Percentiles rank a stretch among this genome's conserved stretches.
Conservation (phyloP, 2,329 filamentous ascomycete species). For the Dactylellina haptotyla region DNA sequence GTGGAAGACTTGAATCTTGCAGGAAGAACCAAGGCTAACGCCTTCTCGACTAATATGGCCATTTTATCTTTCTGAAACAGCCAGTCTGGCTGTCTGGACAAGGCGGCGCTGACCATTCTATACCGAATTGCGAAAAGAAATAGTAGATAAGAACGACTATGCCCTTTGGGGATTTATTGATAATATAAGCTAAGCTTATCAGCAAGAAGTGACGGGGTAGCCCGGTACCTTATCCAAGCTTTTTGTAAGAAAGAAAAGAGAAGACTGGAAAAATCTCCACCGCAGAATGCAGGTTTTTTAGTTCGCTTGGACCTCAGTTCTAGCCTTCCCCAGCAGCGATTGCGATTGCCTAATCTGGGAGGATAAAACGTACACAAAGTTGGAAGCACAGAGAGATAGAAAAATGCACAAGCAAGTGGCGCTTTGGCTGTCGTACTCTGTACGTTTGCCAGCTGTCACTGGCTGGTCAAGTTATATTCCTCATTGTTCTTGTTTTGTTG, state of each 20-base stretch:
- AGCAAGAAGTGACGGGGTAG: constrained; percentile 1
- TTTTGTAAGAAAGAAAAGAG: not conserved
- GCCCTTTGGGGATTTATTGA: not conserved
- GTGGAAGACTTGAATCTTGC: no score
- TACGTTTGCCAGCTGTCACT: constrained; percentile 35
- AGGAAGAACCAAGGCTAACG: no score
- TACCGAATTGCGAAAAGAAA: constrained; percentile 6
- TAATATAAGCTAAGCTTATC: constrained; percentile 47
- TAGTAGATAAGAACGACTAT: constrained; percentile 34
- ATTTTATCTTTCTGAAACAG: no score
- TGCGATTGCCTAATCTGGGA: constrained; percentile 32
- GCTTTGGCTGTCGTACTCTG: constrained; percentile 15
- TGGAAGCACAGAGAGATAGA: not conserved
- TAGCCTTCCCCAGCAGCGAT: constrained; percentile 19
- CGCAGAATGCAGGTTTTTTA: constrained; percentile 4
- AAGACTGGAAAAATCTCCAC: not conserved
- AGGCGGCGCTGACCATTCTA: constrained; percentile 17
- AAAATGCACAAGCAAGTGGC: constrained; percentile 16
- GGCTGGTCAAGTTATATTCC: not conserved
- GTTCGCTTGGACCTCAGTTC: constrained; percentile 1
- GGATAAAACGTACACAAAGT: constrained; percentile 9
- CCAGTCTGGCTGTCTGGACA: constrained; percentile 14
- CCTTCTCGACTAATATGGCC: no score
- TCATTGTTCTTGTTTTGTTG: not conserved
- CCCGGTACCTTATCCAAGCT: constrained; percentile 21